Percentiles rank a stretch among this genome's conserved stretches.
These are phyloP conservation scores for Penicillium subrubescens DNA, from an alignment of 495 filamentous ascomycete species.

Conservation along the genomic window DNA sequence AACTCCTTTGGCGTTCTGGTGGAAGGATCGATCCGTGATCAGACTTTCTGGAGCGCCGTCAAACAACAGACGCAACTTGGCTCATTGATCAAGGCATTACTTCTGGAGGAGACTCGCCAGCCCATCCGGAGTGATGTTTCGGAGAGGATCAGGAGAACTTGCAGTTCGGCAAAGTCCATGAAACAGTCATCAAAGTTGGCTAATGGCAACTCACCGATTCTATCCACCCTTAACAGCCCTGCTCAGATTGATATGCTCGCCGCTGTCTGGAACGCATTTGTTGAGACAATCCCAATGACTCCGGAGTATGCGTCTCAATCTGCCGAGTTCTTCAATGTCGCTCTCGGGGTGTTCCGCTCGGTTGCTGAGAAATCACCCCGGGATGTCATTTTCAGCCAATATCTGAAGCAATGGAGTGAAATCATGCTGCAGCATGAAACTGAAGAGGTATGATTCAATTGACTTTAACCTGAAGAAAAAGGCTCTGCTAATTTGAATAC, in stretches of 20 bases:
- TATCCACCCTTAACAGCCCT: slow-evolving; percentile 25
- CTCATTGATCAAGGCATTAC: slow-evolving; percentile 37
- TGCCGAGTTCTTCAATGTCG: slow-evolving; percentile 59
- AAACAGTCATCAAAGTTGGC: slow-evolving; percentile 27
- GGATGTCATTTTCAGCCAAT: slow-evolving; percentile 53
- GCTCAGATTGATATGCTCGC: slow-evolving; percentile 44
- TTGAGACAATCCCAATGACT: slow-evolving; percentile 49
- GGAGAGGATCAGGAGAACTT: slow-evolving; percentile 40
- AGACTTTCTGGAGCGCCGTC: slow-evolving; percentile 60
- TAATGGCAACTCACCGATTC: background rate
- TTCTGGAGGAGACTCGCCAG: slow-evolving; percentile 38
- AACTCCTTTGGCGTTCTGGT: slow-evolving; percentile 64
- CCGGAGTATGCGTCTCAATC: slow-evolving; percentile 46
- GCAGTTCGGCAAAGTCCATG: slow-evolving; percentile 28
- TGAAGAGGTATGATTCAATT: slow-evolving; percentile 40
- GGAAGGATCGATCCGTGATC: slow-evolving; percentile 63
- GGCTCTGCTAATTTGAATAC: slow-evolving; percentile 3
- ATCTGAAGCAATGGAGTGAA: slow-evolving; percentile 53
- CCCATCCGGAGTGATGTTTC: slow-evolving; percentile 38
- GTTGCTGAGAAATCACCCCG: slow-evolving; percentile 53
- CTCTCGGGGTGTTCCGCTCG: slow-evolving; percentile 54
- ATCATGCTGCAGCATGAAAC: slow-evolving; percentile 58
- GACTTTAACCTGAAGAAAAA: no score
- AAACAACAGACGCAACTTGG: slow-evolving; percentile 47
- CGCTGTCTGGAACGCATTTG: slow-evolving; percentile 55